These are phyloP conservation scores for Skeletonema costatum DNA, from an alignment of 108 stramenopile genomes.

Conservation along the genomic window DNA sequence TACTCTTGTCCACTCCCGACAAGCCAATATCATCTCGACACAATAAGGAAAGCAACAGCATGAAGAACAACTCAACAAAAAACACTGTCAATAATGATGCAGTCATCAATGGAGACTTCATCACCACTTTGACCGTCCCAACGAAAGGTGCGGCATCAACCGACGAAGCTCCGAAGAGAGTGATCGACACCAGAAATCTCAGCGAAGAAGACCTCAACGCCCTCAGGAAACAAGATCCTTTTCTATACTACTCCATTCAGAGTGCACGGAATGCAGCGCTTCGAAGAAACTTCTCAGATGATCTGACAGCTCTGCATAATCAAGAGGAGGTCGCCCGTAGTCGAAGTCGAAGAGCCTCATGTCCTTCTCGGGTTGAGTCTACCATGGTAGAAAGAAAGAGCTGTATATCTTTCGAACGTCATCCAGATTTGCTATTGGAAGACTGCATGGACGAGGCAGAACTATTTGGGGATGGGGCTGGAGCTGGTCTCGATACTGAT, in stretches of 20 bases:
- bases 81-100: background rate
- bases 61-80: background rate
- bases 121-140: background rate
- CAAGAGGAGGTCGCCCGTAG: background rate
- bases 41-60: too few species aligned
- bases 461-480: background rate
- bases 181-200: background rate
- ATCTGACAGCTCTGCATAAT: background rate
- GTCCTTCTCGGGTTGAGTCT: background rate
- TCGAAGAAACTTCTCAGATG: background rate
- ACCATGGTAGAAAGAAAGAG: background rate
- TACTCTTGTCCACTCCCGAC: too few species aligned
- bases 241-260: slow-evolving; percentile 5
- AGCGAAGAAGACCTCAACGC: background rate
- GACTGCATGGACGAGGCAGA: background rate
- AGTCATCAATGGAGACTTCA: background rate
- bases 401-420: background rate
- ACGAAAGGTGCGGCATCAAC: background rate
- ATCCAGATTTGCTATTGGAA: background rate
- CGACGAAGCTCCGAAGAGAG: background rate
- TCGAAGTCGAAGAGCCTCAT: background rate
- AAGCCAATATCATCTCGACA: background rate
- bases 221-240: background rate
- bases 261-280: background rate
- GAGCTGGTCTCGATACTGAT: background rate